Evolutionary conservation across 2,329 filamentous ascomycete species (phyloP), one percentile per base, ranked within the genome.

Genomic region (Aquanectria penicillioides): DNA sequence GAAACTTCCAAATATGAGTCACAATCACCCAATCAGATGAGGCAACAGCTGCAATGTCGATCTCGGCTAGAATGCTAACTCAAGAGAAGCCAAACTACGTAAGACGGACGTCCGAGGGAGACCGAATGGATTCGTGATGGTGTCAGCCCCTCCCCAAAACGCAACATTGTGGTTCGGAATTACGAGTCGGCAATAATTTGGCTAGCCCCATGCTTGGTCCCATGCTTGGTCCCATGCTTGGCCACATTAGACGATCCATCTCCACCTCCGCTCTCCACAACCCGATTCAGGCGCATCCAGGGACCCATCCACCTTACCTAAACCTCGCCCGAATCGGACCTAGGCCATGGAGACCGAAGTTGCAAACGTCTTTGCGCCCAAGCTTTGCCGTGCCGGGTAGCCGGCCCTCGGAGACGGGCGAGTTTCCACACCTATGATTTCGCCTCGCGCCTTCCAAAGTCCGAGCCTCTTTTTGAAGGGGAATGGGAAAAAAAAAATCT

Each of bases 111-210:
- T 55, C 43, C 51, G 34, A 48, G 22, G 22, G 31, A 28, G 17
- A 34, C 41, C 18, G 34, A 52, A 15, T 15, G 17, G 33, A 33
- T 15, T 46, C n/a, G 23, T 22, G 29, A 23, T 33, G 40, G n/a
- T n/a, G n/a, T n/a, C n/a, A n/a, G n/a, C n/a, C n/a, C n/a, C n/a
- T n/a, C 18, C 40, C 28, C 40, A 43, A 25, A 22, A 33, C 22
- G 2, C 29, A 20, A 29, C 22, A 25, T 26, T 46, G 15, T 9
- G 13, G 12, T 28, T 62, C 67, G 67, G 67, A 62, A 51, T 60
- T 69, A 64, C 49, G 50, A 63, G 33, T 55, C 62, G 65, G 62
- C 47, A 69, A 65, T 68, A 65, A 68, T 57, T 15, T 31, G 20
- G 20, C 28, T 18, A 44, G 12, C 10, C n/a, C 44, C 38, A 22